Percentiles rank a stretch among this genome's conserved stretches.
These are phyloP conservation scores for Metroxylon sagu DNA, from an alignment of 176 grass and related monocot species.

Conservation along the genomic window DNA sequence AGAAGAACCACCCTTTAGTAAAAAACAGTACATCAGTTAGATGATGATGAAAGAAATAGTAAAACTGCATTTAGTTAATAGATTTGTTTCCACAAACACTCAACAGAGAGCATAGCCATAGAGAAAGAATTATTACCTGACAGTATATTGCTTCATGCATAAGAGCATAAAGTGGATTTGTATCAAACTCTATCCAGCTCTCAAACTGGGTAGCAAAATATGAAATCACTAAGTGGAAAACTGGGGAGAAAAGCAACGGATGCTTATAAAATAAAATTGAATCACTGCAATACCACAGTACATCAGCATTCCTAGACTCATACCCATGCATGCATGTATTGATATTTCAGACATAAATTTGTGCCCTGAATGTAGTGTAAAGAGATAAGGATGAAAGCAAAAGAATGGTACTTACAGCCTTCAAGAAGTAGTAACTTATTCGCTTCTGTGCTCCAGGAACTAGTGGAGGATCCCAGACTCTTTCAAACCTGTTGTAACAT, in stretches of 20 bases:
- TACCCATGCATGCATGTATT: too few species aligned
- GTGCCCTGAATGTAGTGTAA: too few species aligned
- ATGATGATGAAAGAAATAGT: not conserved
- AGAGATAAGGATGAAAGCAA: not conserved
- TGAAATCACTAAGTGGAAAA: too few species aligned
- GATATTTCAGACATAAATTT: too few species aligned
- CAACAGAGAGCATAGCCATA: slow-evolving; percentile 1
- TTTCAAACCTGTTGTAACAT: slow-evolving; percentile 57
- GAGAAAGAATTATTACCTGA: slow-evolving; percentile 37
- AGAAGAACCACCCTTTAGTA: slow-evolving; percentile 59
- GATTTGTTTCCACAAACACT: not conserved
- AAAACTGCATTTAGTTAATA: not conserved
- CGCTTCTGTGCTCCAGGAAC: slow-evolving; percentile 55
- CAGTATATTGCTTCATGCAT: slow-evolving; percentile 93
- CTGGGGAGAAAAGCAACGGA: too few species aligned
- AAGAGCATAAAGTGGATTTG: slow-evolving; percentile 77
- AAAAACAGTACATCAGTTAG: slow-evolving; percentile 9
- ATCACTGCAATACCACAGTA: too few species aligned
- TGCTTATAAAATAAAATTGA: too few species aligned
- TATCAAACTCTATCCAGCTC: slow-evolving; percentile 77
- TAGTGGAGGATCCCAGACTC: slow-evolving; percentile 91
- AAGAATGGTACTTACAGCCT: slow-evolving; percentile 46
- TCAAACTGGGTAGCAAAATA: slow-evolving; percentile 42
- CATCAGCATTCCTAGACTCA: too few species aligned
- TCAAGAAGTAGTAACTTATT: slow-evolving; percentile 89